Percentiles rank a stretch among this genome's conserved stretches.
Conservation (phyloP, 768 basidiomycete genomes). For the Pleurotus tuoliensis region DNA sequence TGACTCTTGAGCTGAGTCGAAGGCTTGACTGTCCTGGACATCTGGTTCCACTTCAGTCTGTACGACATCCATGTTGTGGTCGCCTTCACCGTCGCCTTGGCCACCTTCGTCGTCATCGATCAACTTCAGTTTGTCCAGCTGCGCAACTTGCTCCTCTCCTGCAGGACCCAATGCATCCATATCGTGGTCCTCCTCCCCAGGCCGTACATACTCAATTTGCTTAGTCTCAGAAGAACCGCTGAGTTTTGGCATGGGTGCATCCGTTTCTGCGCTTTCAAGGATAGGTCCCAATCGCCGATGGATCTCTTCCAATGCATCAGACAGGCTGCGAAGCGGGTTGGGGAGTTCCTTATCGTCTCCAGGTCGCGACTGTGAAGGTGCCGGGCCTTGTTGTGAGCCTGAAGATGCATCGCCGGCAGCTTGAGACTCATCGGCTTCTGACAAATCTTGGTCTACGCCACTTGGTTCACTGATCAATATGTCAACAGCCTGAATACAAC, state of each 20-base stretch:
- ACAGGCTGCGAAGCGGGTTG: conserved; percentile 74
- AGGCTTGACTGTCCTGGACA: neutral
- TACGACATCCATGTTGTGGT: conserved; percentile 21
- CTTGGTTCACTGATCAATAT: neutral
- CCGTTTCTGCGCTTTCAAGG: conserved; percentile 34
- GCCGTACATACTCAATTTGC: conserved; percentile 73
- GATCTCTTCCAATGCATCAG: conserved; percentile 80
- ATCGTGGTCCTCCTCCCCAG: conserved; percentile 63
- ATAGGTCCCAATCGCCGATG: conserved; percentile 84
- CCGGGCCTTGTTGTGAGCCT: conserved; percentile 43
- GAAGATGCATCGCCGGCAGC: conserved; percentile 31
- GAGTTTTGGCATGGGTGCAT: conserved; percentile 29
- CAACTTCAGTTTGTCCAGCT: conserved; percentile 76
- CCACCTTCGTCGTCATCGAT: conserved; percentile 48
- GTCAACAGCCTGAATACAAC: no score
- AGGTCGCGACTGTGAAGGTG: conserved; percentile 23
- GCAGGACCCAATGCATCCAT: conserved; percentile 92
- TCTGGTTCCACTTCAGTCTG: conserved; percentile 15
- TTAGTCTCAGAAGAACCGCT: conserved; percentile 36
- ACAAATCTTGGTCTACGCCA: conserved; percentile 8
- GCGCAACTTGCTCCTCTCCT: conserved; percentile 77
- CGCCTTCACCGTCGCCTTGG: conserved; percentile 45
- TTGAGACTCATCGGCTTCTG: conserved; percentile 15
- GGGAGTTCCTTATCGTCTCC: conserved; percentile 11
- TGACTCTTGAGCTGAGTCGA: neutral